Base-by-base conservation (phyloP, 73 alveolate species). In the Strombidium stylifer region DNA sequence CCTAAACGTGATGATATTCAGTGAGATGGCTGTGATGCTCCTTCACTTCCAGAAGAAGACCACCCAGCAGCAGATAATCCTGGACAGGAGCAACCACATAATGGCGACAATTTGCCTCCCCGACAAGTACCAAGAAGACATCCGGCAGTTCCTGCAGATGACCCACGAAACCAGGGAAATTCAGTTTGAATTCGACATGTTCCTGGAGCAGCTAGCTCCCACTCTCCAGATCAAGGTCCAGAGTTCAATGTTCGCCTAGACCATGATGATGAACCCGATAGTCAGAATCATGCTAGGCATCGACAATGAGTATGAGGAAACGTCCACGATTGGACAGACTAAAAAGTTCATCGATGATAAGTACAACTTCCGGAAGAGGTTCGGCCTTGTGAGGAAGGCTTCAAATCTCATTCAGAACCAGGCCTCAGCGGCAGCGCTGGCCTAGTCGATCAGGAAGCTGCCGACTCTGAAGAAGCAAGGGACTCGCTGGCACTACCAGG, bases 11-110 rank as follows among this genome's bases (percentile, higher is more conserved):
- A 37, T 18, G 26, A 54, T 77, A 14, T 77, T 47, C 30, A 83
- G 89, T n/a, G 61, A 70, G 37, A 51, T 77, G 44, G 81, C 89
- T 3, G 77, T 67, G 7, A 67, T 77, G 25, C 67, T 77, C 48
- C 41, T 54, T 20, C 26, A 47, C 57, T 55, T 66, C n/a, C 31
- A 58, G 25, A 39, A 78, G 25, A 67, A 64, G 26, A 60, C 57
- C 16, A 1, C 34, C 1, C 56, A 48, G 48, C 68, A 68, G 58
- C 44, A 77, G 49, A 49, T 25, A 18, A n/a, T 39, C 40, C 54
- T 68, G 8, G 89, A 77, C 55, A 47, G 5, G n/a, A 44, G 84
- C 1, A 77, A 77, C 52, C 67, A 76, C 1, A 59, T 72, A 5
- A 77, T 77, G 89, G 68, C 52, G 30, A 72, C 67, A 44, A 14